Percentiles rank a stretch among this genome's conserved stretches.
Conservation (phyloP, 257 asterid genomes). For the Solanum bukasovii region DNA sequence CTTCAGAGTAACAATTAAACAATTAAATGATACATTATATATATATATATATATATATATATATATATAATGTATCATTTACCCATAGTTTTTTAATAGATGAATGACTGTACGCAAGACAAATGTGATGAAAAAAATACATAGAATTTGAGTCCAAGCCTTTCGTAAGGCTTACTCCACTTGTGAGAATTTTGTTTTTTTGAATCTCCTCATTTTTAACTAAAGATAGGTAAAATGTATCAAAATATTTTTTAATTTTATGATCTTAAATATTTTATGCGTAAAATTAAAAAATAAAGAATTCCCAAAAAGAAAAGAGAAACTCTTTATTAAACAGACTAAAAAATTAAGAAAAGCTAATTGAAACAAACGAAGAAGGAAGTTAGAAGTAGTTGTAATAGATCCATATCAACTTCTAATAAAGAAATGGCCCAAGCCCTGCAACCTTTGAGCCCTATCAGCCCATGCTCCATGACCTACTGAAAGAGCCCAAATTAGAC, state of each 20-base stretch:
- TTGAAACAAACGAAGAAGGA: not conserved
- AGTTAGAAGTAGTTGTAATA: not conserved
- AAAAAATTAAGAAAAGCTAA: no score
- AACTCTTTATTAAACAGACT: no score
- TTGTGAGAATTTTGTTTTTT: not conserved
- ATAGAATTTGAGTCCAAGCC: not conserved
- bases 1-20: not conserved
- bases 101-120: not conserved
- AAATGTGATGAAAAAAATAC: not conserved
- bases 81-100: not conserved
- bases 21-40: no score
- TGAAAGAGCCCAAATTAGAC: not conserved
- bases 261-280: not conserved
- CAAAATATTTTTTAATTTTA: not conserved
- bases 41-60: not conserved
- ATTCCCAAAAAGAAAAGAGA: no score
- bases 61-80: not conserved
- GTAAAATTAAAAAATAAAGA: no score
- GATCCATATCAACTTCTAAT: not conserved
- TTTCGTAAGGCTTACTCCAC: not conserved
- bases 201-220: not conserved
- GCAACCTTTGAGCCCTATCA: not conserved
- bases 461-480: not conserved
- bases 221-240: not conserved
- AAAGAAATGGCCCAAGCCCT: not conserved